Base-by-base conservation (phyloP, 1,139 yeast species). In the Kodamaea sp. region DNA sequence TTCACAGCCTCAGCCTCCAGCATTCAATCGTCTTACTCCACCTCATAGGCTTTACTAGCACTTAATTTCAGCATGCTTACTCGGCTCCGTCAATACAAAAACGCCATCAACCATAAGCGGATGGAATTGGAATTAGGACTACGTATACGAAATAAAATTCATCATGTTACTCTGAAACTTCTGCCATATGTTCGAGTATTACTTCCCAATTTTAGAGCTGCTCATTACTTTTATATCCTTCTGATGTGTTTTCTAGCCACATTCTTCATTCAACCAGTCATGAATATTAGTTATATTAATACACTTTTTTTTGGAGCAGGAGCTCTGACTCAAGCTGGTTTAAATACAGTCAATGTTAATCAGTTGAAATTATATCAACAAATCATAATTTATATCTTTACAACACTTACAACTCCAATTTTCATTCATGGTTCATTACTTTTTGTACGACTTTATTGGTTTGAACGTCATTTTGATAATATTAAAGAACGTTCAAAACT, bases 321-420 rank as follows among this genome's bases (percentile, higher is more conserved):
- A 4, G 79, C 92, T 0, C 66, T 84, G 3, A 88, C 98, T 1
- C 97, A 90, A 56, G 96, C 96, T 1, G 99, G 99, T 0, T 66
- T 94, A 42, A 88, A 88, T 54, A 82, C 97, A 0, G 69, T 85
- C 15, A 78, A 88, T 54, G 50, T 83, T 29, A 86, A 86, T 54
- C 59, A 65, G 0, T 51, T 87, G 43, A 62, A 70, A 1, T 60
- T 86, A 35, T 90, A 83, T 63, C 97, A 92, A 60, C 97, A 90
- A 57, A 74, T 89, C 15, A 63, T 75, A 11, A 58, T 86, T 3
- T 86, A 81, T 53, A 49, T 82, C 7, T 44, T 78, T 2, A 65
- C 94, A 27, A 70, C 79, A 48, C 50, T 88, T 20, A 77, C 95
- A 2, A 90, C 96, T 0, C 97, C 97, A 0, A 87, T 92, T 22